Conservation (phyloP, 2,329 filamentous ascomycete genomes). For the Tolypocladium album region DNA sequence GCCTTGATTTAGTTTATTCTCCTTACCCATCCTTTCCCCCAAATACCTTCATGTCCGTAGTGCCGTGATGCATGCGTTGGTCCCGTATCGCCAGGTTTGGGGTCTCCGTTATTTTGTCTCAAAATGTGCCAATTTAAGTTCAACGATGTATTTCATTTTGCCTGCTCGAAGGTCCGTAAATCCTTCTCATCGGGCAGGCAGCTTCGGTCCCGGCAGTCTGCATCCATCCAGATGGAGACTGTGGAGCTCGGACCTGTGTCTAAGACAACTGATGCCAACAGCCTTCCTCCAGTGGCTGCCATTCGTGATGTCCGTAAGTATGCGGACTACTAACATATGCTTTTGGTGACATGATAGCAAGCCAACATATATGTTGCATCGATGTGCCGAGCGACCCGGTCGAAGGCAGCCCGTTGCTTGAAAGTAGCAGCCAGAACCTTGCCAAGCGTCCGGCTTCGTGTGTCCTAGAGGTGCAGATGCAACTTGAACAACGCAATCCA, state of each 20-base stretch:
- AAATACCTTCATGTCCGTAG: too few relatives aligned
- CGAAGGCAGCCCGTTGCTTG: background rate
- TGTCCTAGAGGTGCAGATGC: too few relatives aligned
- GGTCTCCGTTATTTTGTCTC: background rate
- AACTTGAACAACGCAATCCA: too few relatives aligned
- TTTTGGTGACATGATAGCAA: background rate
- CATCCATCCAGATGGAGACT: background rate
- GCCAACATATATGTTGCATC: background rate
- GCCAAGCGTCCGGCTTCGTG: background rate
- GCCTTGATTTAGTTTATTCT: background rate
- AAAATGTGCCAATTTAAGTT: background rate
- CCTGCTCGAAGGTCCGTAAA: too few relatives aligned
- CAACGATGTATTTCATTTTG: background rate
- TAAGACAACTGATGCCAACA: background rate
- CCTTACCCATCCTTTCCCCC: too few relatives aligned
- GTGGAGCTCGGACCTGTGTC: background rate
- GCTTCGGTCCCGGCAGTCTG: background rate
- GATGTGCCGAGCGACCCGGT: background rate
- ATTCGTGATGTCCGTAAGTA: background rate
- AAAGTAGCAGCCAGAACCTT: background rate
- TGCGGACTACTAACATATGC: background rate
- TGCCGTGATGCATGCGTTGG: too few relatives aligned
- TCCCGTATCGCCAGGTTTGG: too few relatives aligned
- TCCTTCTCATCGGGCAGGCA: background rate
- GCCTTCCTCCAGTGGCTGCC: background rate